A percentile compares a stretch with the other conserved stretches of the same genome.
phyloP scores from a whole-genome alignment of 169 alveolate species.

The Babesia gibsoni region DNA sequence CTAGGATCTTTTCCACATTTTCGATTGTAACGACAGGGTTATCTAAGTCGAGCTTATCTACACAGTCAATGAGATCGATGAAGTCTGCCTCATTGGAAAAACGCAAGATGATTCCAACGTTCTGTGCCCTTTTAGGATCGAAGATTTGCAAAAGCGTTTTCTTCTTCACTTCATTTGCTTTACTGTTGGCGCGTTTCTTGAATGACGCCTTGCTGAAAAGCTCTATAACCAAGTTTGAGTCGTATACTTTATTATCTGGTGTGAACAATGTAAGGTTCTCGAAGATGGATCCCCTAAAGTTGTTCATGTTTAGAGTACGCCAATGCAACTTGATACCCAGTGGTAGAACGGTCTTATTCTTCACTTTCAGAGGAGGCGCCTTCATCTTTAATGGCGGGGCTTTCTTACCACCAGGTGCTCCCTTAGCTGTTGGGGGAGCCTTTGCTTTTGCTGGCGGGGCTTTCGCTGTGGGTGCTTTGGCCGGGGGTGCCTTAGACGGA shows the following conservation, averaged over 20 bases:
- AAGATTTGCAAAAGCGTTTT: conserved; percentile 44
- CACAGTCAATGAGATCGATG: conserved; percentile 53
- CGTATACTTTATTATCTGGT: conserved; percentile 15
- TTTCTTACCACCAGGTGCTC: conserved; percentile 3
- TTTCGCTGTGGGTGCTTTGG: neutral
- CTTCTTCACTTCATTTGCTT: conserved; percentile 53
- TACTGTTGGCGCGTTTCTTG: conserved; percentile 18
- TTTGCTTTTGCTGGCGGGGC: conserved; percentile 1
- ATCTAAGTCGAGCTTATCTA: conserved; percentile 51
- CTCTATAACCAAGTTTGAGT: conserved; percentile 25
- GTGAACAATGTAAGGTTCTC: conserved; percentile 12
- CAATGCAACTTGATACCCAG: conserved; percentile 62
- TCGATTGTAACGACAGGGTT: conserved; percentile 17
- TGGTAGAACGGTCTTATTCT: conserved; percentile 34
- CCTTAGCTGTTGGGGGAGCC: conserved; percentile 3
- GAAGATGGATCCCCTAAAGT: conserved; percentile 51
- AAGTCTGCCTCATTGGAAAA: conserved; percentile 66
- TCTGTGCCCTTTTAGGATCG: conserved; percentile 73
- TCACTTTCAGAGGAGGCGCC: conserved; percentile 1
- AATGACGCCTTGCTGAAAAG: conserved; percentile 38
- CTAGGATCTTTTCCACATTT: conserved; percentile 33
- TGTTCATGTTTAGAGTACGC: conserved; percentile 39
- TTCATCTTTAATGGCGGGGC: conserved; percentile 28
- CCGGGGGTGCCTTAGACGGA: neutral
- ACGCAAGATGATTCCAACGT: conserved; percentile 70